phyloP scores from a whole-genome alignment of 805 yeast genomes.

The Schwanniomyces occidentalis region DNA sequence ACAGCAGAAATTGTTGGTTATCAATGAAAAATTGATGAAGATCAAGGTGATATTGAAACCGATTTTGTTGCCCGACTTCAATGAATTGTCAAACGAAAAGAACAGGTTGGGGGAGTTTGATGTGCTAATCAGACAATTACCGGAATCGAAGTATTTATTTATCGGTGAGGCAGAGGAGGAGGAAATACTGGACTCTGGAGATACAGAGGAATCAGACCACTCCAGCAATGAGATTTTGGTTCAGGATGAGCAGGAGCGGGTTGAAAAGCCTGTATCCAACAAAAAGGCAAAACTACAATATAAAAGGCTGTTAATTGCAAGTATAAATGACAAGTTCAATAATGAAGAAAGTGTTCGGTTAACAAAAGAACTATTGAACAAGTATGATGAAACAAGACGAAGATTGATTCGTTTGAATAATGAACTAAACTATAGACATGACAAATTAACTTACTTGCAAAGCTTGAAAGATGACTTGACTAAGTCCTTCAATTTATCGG shows the following conservation, averaged over 20 bases:
- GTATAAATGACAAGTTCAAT: background rate
- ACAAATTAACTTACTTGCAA: slow-evolving; percentile 30
- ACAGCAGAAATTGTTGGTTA: slow-evolving; percentile 23
- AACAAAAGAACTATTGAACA: slow-evolving; percentile 7
- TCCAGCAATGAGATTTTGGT: slow-evolving; percentile 12
- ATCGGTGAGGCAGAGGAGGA: slow-evolving; percentile 8
- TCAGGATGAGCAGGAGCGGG: slow-evolving; percentile 20
- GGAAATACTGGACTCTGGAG: slow-evolving; percentile 6
- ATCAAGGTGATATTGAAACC: slow-evolving; percentile 25
- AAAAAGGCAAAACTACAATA: background rate
- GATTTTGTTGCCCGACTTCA: slow-evolving; percentile 25
- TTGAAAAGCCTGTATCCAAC: slow-evolving; percentile 4
- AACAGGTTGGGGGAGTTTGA: slow-evolving; percentile 20
- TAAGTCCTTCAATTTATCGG: background rate
- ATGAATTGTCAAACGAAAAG: slow-evolving; percentile 11
- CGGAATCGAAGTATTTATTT: slow-evolving; percentile 33
- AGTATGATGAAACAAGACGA: slow-evolving; percentile 21
- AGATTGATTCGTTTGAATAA: slow-evolving; percentile 17
- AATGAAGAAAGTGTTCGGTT: background rate
- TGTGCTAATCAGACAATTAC: slow-evolving; percentile 29
- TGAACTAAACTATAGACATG: slow-evolving; percentile 24
- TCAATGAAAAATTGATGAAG: slow-evolving; percentile 26
- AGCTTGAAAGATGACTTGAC: slow-evolving; percentile 11
- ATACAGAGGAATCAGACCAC: slow-evolving; percentile 5
- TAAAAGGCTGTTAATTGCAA: background rate